Conservation (phyloP, 2,329 filamentous ascomycete genomes). For the Pseudodiploospora longispora region DNA sequence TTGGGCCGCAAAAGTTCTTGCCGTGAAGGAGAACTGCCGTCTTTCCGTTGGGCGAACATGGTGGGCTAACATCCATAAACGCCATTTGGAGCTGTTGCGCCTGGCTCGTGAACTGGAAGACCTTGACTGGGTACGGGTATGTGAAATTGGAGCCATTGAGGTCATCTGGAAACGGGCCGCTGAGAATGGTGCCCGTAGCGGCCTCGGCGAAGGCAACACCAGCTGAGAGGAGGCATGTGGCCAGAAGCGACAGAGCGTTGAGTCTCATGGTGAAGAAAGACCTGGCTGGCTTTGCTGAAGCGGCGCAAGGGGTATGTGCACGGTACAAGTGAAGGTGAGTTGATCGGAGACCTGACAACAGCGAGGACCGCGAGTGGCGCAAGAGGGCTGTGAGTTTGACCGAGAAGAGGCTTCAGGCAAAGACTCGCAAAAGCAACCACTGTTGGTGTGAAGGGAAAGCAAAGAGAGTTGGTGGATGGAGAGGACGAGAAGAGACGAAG, state of each 20-base stretch:
- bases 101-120: conserved; percentile 41
- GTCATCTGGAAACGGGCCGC: conserved; percentile 30
- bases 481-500: too few relatives aligned
- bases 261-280: conserved; percentile 16
- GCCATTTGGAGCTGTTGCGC: conserved; percentile 43
- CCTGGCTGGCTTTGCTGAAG: background rate
- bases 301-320: too few relatives aligned
- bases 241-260: conserved; percentile 12
- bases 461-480: too few relatives aligned
- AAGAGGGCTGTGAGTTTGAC: too few relatives aligned
- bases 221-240: conserved; percentile 11
- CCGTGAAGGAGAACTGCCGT: conserved; percentile 44
- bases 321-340: background rate
- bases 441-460: too few relatives aligned
- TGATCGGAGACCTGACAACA: background rate
- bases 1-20: conserved; percentile 48
- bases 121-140: conserved; percentile 42
- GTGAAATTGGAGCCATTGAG: conserved; percentile 44
- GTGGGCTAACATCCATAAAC: conserved; percentile 43
- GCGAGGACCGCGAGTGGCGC: too few relatives aligned
- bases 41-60: conserved; percentile 25
- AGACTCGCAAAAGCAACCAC: too few relatives aligned
- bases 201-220: conserved; percentile 14
- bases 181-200: conserved; percentile 22
- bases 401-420: too few relatives aligned